Conservation (phyloP, 2,329 filamentous ascomycete species). For the Xylaria sp. region DNA sequence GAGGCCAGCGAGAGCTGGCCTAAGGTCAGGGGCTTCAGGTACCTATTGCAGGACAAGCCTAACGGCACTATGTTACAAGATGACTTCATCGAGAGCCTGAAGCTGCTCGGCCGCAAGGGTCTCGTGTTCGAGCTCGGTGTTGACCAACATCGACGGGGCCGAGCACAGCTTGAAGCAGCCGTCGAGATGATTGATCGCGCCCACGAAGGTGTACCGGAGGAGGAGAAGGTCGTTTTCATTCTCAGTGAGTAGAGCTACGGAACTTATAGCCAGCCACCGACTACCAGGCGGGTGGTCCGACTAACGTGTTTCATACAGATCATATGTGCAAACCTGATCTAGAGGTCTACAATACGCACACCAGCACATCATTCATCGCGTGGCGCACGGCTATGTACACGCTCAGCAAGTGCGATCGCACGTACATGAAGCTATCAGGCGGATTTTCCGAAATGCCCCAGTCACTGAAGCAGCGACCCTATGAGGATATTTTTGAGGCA, state of each 20-base stretch:
- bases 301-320: conserved; percentile 62
- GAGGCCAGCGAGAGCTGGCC: conserved; percentile 72
- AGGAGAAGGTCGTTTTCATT: conserved; percentile 72
- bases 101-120: conserved; percentile 70
- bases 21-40: conserved; percentile 82
- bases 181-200: conserved; percentile 76
- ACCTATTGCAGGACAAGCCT: conserved; percentile 82
- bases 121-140: conserved; percentile 86
- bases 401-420: conserved; percentile 71
- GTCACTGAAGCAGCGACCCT: conserved; percentile 59
- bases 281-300: not conserved
- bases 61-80: conserved; percentile 71
- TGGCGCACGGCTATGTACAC: conserved; percentile 77
- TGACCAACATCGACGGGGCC: conserved; percentile 80
- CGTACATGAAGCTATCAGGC: conserved; percentile 95
- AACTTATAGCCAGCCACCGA: not conserved
- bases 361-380: conserved; percentile 68
- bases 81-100: conserved; percentile 73
- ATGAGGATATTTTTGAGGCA: conserved; percentile 69
- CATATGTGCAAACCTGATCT: conserved; percentile 92
- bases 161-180: conserved; percentile 77
- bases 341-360: conserved; percentile 66
- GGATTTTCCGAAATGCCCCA: conserved; percentile 81
- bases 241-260: conserved; percentile 66
- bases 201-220: conserved; percentile 68